Percentiles rank a stretch among this genome's conserved stretches.
phyloP scores from a whole-genome alignment of 116 monocot species.

The Trichopus zeylanicus region DNA sequence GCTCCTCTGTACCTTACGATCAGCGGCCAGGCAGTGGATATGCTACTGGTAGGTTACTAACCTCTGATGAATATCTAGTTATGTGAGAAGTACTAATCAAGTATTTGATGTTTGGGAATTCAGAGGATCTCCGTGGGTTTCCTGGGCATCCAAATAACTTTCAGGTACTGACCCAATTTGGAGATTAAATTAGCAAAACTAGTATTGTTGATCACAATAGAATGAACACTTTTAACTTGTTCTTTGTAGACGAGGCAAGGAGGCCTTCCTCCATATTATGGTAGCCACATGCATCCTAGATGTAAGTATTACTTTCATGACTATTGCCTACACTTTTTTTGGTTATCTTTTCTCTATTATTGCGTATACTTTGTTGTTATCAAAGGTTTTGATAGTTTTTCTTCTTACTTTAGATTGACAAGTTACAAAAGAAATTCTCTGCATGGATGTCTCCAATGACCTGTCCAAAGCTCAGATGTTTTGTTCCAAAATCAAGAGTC shows the following conservation, averaged over 20 bases:
- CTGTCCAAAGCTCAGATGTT: background rate
- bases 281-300: background rate
- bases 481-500: background rate
- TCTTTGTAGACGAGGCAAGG: background rate
- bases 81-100: background rate
- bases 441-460: too few species aligned
- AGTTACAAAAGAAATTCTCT: too few species aligned
- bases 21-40: slow-evolving; percentile 18
- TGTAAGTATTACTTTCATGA: background rate
- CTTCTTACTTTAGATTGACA: too few species aligned
- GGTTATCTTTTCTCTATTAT: background rate
- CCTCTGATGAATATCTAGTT: background rate
- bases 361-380: too few species aligned
- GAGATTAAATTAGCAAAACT: background rate
- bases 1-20: slow-evolving; percentile 14
- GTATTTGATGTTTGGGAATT: background rate
- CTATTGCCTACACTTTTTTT: background rate
- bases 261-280: background rate
- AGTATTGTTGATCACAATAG: background rate
- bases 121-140: slow-evolving; percentile 12
- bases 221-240: background rate
- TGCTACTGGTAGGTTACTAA: slow-evolving; percentile 14
- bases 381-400: too few species aligned
- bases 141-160: background rate
- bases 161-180: slow-evolving; percentile 15